Evolutionary conservation across 306 rosid genomes (phyloP), one percentile per base, ranked within the genome.

Genomic region (Dalbergia oliveri): DNA sequence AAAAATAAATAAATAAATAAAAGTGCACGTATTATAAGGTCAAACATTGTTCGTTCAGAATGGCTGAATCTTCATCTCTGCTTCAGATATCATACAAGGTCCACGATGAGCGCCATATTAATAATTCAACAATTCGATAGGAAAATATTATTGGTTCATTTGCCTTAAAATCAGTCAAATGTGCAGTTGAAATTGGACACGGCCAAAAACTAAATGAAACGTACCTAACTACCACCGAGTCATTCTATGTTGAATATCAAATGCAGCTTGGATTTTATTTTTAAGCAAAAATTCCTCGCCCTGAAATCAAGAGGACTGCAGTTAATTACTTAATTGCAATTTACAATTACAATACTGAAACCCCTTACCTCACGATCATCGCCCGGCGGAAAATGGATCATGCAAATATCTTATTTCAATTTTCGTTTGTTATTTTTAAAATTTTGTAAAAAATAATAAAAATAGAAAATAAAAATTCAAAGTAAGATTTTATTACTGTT

Each of bases 11-110:
- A n/a, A n/a, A n/a, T n/a, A 26, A 26, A 26, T 0, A 26, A 26
- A 1, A 26, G 31, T 26, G 31, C 2, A 26, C 3, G 1, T 26
- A 26, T 4, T 37, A 44, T 2, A 9, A 37, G 72, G 88, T 80
- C 82, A 84, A 69, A 39, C 57, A 53, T 53, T 11, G 84, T 41
- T 72, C 9, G 84, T 41, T 72, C 9, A 11, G 11, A 33, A 26
- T 51, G 59, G 23, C 35, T 51, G n/a, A 62, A 79, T 59, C 47
- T 18, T 56, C 5, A 6, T 7, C 37, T 12, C 66, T 23, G 18
- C 72, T 76, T 76, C 78, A 23, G 33, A 66, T 33, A n/a, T n/a
- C n/a, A n/a, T n/a, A n/a, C 47, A 18, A 34, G 56, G 58, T 41
- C 44, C 4, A 8, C 9, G 9, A 16, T 44, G 51, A 44, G 37